Percentiles rank a stretch among this genome's conserved stretches.
These are phyloP conservation scores for Prunella vulgaris DNA, from an alignment of 257 asterid species.

Conservation along the genomic window DNA sequence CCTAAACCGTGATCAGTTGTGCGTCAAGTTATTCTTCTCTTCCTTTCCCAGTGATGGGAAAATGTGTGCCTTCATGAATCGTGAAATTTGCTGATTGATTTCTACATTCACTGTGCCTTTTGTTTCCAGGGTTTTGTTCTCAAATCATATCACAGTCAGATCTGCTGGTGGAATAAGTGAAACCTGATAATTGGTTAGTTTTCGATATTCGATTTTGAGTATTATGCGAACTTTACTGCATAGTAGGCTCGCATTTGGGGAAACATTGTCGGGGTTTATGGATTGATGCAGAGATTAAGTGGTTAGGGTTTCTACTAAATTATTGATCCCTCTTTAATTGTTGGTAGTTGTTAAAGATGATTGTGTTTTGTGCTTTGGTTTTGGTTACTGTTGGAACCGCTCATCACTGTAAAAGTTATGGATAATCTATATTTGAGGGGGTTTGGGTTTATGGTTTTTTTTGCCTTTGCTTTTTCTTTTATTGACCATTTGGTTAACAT, in stretches of 20 bases:
- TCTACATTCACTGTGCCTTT: conserved; percentile 6
- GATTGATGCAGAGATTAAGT: conserved; percentile 4
- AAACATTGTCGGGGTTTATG: conserved; percentile 16
- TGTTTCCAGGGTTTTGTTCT: conserved; percentile 17
- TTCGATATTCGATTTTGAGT: neutral
- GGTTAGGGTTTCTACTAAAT: conserved; percentile 30
- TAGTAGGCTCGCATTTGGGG: neutral
- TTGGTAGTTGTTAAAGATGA: neutral
- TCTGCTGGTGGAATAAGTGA: conserved; percentile 25
- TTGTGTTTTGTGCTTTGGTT: conserved; percentile 7
- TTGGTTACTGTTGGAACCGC: conserved; percentile 1
- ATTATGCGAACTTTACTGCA: conserved; percentile 15
- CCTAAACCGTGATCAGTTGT: conserved; percentile 6
- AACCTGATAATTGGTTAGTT: conserved; percentile 11
- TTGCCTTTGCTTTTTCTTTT: neutral
- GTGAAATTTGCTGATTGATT: neutral
- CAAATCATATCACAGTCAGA: conserved; percentile 20
- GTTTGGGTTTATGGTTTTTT: conserved; percentile 6
- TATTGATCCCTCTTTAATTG: neutral
- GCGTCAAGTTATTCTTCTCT: neutral
- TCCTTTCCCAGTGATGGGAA: conserved; percentile 11
- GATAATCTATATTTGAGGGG: neutral
- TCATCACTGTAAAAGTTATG: neutral
- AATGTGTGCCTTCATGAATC: conserved; percentile 17
- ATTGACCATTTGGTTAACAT: neutral